phyloP scores from a whole-genome alignment of 805 yeast species.

The Ogataea salicorniae region DNA sequence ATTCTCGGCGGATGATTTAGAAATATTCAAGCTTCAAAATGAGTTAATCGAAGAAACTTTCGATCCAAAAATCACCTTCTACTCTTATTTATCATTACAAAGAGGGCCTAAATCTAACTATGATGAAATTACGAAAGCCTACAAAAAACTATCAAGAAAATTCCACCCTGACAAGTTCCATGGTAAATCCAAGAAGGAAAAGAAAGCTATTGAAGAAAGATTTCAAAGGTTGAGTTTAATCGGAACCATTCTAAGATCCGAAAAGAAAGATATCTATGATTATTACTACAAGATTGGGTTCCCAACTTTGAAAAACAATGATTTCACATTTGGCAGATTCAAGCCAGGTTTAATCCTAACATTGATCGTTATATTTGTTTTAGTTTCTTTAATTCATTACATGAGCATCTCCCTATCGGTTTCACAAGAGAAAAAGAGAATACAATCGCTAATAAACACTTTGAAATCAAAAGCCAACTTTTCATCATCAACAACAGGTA shows the following conservation, averaged over 20 bases:
- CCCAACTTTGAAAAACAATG: constrained; percentile 71
- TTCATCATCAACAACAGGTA: background rate
- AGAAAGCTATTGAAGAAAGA: constrained; percentile 55
- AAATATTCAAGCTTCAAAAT: constrained; percentile 62
- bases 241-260: constrained; percentile 64
- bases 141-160: constrained; percentile 62
- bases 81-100: constrained; percentile 56
- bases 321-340: constrained; percentile 59
- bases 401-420: constrained; percentile 49
- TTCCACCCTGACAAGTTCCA: constrained; percentile 82
- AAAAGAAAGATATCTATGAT: constrained; percentile 71
- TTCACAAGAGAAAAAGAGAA: constrained; percentile 51
- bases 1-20: constrained; percentile 56
- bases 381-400: constrained; percentile 56
- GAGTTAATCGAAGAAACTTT: constrained; percentile 60
- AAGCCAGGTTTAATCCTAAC: constrained; percentile 60
- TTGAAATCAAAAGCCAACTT: constrained; percentile 44
- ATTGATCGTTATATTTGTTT: constrained; percentile 41
- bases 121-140: constrained; percentile 58
- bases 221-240: constrained; percentile 76
- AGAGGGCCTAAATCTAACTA: constrained; percentile 37
- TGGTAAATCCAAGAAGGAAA: constrained; percentile 21
- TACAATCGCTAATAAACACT: constrained; percentile 43
- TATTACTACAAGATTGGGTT: constrained; percentile 79
- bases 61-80: constrained; percentile 48